Percentiles rank a stretch among this genome's conserved stretches.
Conservation (phyloP, 2,329 filamentous ascomycete species). For the Xylaria sp. region DNA sequence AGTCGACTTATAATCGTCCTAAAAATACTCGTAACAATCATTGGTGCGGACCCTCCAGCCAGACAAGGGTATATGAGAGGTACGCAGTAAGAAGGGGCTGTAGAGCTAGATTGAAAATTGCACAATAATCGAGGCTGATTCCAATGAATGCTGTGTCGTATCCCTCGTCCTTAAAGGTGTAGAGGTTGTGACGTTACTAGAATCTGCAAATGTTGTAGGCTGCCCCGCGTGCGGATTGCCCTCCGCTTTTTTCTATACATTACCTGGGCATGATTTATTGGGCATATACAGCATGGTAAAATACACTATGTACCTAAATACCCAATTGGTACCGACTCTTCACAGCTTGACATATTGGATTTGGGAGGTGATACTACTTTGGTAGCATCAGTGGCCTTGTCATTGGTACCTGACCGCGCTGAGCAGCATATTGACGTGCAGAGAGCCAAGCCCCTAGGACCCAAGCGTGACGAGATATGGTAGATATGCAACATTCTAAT, state of each 20-base stretch:
- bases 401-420: not conserved
- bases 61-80: not conserved
- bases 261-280: not conserved
- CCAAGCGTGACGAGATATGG: not conserved
- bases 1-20: not conserved
- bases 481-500: not conserved
- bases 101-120: not conserved
- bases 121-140: conserved; percentile 11
- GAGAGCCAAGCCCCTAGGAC: not conserved
- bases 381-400: not conserved
- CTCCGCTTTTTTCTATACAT: not conserved
- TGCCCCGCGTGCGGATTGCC: not conserved
- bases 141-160: not conserved
- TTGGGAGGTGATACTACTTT: not conserved
- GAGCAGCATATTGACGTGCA: not conserved
- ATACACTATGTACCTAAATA: not conserved
- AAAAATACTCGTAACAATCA: not conserved
- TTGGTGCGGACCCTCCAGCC: not conserved
- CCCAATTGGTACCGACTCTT: not conserved
- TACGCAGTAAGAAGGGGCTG: not conserved
- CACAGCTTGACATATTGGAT: not conserved
- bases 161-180: not conserved
- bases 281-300: not conserved
- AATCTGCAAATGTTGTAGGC: not conserved
- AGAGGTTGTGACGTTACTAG: not conserved